Evolutionary conservation across 202 grass and related monocot genomes (phyloP).

Genomic region (Schoenoplectus triqueter): DNA sequence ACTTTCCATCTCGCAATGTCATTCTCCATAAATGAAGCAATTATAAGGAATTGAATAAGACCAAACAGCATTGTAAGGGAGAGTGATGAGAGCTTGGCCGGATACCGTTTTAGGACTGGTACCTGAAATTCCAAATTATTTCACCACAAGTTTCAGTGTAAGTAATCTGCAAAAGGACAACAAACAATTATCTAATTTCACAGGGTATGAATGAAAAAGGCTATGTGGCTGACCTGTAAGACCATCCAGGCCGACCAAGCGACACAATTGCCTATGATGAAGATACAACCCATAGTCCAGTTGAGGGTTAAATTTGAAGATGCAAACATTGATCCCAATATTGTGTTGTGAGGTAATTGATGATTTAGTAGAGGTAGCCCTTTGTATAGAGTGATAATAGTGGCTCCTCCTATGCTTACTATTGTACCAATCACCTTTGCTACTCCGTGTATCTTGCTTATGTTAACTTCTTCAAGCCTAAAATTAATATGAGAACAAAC

Average conservation of each 20-base stretch:
- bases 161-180: background rate
- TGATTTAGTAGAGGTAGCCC: constrained; percentile 53
- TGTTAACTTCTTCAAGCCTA: constrained; percentile 65
- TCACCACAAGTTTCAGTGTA: background rate
- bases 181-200: constrained; percentile 1
- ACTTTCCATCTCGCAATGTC: constrained; percentile 62
- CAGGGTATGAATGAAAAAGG: background rate
- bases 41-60: constrained; percentile 60
- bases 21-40: constrained; percentile 59
- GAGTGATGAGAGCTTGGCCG: constrained; percentile 59
- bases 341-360: constrained; percentile 38
- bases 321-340: constrained; percentile 29
- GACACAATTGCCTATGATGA: constrained; percentile 61
- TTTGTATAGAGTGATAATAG: constrained; percentile 70
- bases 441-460: constrained; percentile 54
- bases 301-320: constrained; percentile 53
- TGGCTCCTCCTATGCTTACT: constrained; percentile 65
- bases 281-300: constrained; percentile 71
- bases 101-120: constrained; percentile 66
- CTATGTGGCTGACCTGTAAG: constrained; percentile 49
- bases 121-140: constrained; percentile 43
- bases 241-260: constrained; percentile 81
- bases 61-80: constrained; percentile 56
- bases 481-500: background rate
- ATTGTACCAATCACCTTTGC: constrained; percentile 69